Evolutionary conservation across 2,329 filamentous ascomycete species (phyloP).

Genomic region (Tolypocladium endophyticum): DNA sequence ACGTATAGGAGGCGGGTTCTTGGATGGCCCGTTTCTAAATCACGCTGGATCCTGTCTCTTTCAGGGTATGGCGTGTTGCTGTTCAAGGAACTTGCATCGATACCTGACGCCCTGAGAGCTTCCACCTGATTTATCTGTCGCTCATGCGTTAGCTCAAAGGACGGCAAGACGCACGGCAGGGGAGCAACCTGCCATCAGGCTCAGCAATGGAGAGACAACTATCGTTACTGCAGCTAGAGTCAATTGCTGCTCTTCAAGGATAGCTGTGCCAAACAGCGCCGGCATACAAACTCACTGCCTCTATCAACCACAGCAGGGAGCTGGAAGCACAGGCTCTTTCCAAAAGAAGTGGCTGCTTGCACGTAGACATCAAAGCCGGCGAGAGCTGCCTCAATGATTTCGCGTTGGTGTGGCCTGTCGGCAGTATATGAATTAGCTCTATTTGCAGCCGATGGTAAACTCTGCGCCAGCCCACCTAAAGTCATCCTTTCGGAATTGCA

Average conservation of each 20-base stretch:
- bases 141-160: neutral
- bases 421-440: neutral
- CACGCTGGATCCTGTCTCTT: conserved; percentile 60
- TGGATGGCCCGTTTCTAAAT: conserved; percentile 82
- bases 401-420: conserved; percentile 66
- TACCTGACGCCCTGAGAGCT: conserved; percentile 60
- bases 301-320: conserved; percentile 78
- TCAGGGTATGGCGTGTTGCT: conserved; percentile 61
- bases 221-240: conserved; percentile 55
- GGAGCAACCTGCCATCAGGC: conserved; percentile 60
- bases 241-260: conserved; percentile 2
- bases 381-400: conserved; percentile 75
- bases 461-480: conserved; percentile 47
- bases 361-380: conserved; percentile 85
- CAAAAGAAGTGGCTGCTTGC: conserved; percentile 83
- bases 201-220: conserved; percentile 79
- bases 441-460: neutral
- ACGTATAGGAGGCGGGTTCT: conserved; percentile 79
- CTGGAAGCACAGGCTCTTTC: conserved; percentile 89
- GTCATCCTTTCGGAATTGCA: conserved; percentile 61
- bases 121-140: conserved; percentile 84
- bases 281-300: conserved; percentile 53
- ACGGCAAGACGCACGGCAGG: conserved; percentile 1
- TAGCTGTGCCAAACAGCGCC: too few relatives aligned
- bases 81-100: conserved; percentile 79